Conservation (phyloP, 805 yeast species). For the Schwanniomyces sp. region DNA sequence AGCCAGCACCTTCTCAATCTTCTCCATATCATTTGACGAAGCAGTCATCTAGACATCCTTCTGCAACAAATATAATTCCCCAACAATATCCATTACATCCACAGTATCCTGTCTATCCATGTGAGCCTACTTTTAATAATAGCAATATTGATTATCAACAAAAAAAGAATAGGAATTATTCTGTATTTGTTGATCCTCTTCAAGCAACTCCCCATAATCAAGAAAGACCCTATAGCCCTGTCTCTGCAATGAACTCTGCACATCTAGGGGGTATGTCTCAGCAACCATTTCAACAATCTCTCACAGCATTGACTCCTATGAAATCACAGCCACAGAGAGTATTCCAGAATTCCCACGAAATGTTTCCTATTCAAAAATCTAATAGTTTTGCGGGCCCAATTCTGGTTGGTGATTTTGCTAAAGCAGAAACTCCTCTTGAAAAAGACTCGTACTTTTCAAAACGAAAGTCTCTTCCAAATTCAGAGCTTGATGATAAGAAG, state of each 20-base stretch:
- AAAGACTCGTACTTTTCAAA: neutral
- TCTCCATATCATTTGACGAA: constrained; percentile 11
- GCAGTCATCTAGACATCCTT: constrained; percentile 12
- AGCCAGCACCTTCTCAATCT: neutral
- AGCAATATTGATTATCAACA: constrained; percentile 5
- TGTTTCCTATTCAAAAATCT: neutral
- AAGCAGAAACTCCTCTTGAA: neutral
- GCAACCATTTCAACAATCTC: neutral
- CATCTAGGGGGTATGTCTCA: neutral
- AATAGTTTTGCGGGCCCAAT: neutral
- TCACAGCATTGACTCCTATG: neutral
- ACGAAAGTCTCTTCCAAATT: neutral
- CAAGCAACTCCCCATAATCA: constrained; percentile 23
- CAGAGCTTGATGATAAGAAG: neutral
- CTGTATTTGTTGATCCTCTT: constrained; percentile 25
- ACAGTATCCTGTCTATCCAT: constrained; percentile 27
- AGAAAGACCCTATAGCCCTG: neutral
- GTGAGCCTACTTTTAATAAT: constrained; percentile 13
- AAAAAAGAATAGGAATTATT: constrained; percentile 12
- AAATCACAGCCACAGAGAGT: neutral
- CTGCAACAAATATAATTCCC: constrained; percentile 24
- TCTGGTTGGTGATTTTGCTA: neutral
- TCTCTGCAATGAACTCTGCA: neutral
- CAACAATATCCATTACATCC: constrained; percentile 38
- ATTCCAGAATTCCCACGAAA: neutral